A percentile compares a stretch with the other conserved stretches of the same genome.
Conservation (phyloP, 441 rosid species). For the Iberis amara region DNA sequence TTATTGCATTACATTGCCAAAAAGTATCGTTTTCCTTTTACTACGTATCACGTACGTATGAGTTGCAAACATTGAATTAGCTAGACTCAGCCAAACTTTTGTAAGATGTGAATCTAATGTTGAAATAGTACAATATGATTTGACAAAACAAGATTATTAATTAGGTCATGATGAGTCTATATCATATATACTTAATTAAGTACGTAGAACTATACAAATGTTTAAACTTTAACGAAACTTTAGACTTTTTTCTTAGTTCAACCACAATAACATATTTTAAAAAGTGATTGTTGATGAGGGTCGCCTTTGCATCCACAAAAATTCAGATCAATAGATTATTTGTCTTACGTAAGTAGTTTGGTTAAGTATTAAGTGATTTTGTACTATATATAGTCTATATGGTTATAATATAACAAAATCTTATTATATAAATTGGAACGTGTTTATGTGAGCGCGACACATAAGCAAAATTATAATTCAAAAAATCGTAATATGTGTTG, state of each 20-base stretch:
- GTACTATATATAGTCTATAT: background rate
- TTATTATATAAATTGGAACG: too few relatives aligned
- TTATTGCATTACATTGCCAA: background rate
- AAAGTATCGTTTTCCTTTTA: conserved; percentile 6
- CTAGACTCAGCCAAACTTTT: conserved; percentile 5
- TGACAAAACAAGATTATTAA: background rate
- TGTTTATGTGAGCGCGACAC: too few relatives aligned
- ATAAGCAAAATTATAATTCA: too few relatives aligned
- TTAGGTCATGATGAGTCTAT: conserved; percentile 17
- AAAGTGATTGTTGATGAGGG: background rate
- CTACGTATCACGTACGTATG: background rate
- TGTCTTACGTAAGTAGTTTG: background rate
- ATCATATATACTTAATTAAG: conserved; percentile 7
- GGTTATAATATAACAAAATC: too few relatives aligned
- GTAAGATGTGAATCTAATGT: conserved; percentile 13
- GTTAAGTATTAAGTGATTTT: conserved; percentile 10
- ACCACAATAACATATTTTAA: conserved; percentile 8
- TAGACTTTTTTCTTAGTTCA: background rate
- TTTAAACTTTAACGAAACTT: conserved; percentile 2
- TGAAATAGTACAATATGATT: conserved; percentile 3
- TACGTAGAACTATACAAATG: conserved; percentile 3
- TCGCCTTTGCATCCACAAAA: conserved; percentile 8
- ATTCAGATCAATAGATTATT: background rate
- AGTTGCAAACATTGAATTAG: conserved; percentile 13
- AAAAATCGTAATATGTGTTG: too few relatives aligned